Base-by-base conservation (phyloP, 352 stramenopile genomes). In the Globisporangium parvum region DNA sequence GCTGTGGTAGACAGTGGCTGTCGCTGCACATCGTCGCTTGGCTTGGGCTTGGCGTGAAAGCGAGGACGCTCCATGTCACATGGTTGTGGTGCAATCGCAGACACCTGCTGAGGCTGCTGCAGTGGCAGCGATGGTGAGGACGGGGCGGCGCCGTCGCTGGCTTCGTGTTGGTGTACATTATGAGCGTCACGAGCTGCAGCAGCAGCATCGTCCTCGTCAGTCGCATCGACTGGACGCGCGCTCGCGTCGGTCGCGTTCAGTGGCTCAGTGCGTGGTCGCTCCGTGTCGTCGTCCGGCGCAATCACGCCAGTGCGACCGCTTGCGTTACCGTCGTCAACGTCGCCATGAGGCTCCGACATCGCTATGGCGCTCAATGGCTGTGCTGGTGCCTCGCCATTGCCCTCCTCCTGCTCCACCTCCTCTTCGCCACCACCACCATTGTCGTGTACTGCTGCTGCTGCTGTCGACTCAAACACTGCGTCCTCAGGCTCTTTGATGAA, bases 401-500 rank as follows among this genome's bases (percentile, higher is more conserved):
- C 15, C 35, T 42, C 56, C n/a, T 62, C 31, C 12, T 49, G 20
- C 31, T 35, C 48, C 8, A 35, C 31, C 0, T 20, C 17, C 2
- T 46, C 49, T 26, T 47, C 18, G 18, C 5, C 20, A 4, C 4
- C 20, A 10, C 12, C 41, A 15, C n/a, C 41, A 47, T 21, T 6
- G 31, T 37, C 41, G 18, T 24, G n/a, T 14, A 14, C 39, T 20
- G 15, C 31, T 44, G 20, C 39, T 20, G 15, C 31, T 44, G 39
- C 39, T 20, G 15, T 20, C 5, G 39, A 2, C 18, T 44, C 39
- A 20, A n/a, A 44, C 18, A 47, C 6, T 33, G 21, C 42, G 21
- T 63, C 44, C 3, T 40, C 37, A 10, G 71, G 57, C 50, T 88
- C 81, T 14, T 60, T 54, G 28, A 93, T 85, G 20, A 71, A 71